Percentiles rank a stretch among this genome's conserved stretches.
Conservation (phyloP, 345 rosid genomes). For the Pseudoturritis turrita region DNA sequence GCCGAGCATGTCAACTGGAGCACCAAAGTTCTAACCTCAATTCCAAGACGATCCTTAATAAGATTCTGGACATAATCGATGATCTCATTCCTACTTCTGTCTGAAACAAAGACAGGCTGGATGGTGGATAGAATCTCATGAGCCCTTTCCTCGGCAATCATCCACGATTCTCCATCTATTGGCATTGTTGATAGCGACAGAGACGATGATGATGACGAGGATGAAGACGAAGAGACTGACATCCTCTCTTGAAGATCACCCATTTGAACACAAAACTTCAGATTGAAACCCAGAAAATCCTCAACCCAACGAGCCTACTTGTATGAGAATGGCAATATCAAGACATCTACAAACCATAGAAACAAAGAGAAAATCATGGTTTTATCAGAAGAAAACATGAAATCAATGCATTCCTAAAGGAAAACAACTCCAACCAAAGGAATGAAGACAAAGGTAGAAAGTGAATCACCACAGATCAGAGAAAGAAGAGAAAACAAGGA, state of each 20-base stretch:
- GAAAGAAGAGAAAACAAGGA: not conserved
- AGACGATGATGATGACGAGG: conserved; percentile 35
- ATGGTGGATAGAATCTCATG: conserved; percentile 59
- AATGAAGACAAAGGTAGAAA: conserved; percentile 1
- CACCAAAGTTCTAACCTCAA: conserved; percentile 56
- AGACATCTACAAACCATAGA: conserved; percentile 17
- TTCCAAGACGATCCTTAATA: conserved; percentile 42
- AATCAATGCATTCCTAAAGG: not conserved
- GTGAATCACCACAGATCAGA: not conserved
- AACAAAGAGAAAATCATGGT: not conserved
- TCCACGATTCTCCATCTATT: conserved; percentile 55
- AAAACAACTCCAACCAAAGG: not conserved
- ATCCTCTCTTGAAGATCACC: conserved; percentile 42
- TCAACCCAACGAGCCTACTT: conserved; percentile 8
- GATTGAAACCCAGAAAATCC: not conserved
- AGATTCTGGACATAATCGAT: conserved; percentile 48
- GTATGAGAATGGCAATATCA: conserved; percentile 10
- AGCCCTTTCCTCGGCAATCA: conserved; percentile 63
- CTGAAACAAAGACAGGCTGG: conserved; percentile 62
- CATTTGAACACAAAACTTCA: conserved; percentile 35
- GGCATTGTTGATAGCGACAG: conserved; percentile 29
- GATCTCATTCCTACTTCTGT: conserved; percentile 50
- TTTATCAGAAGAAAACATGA: not conserved
- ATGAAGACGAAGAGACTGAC: conserved; percentile 14
- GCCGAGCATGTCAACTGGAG: not conserved